These are phyloP conservation scores for Sherardia arvensis DNA, from an alignment of 257 asterid genomes.

Conservation along the genomic window DNA sequence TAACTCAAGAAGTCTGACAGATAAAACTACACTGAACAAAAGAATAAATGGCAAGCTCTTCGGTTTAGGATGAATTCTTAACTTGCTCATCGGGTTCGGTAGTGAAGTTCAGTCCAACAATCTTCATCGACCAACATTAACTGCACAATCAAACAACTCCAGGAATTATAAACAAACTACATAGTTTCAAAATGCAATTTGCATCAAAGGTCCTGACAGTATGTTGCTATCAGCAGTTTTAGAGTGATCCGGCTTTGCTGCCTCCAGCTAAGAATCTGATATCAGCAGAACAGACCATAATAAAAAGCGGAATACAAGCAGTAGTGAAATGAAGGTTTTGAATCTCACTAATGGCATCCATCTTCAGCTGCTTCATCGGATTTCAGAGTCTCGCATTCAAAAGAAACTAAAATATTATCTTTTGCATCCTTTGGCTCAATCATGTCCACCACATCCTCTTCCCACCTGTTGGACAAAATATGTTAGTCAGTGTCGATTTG, in stretches of 20 bases:
- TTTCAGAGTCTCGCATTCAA: slow-evolving; percentile 90
- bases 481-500: neutral
- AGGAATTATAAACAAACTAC: neutral
- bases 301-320: neutral
- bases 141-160: slow-evolving; percentile 37
- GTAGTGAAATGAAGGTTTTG: neutral
- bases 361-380: slow-evolving; percentile 86
- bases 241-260: too few relatives aligned
- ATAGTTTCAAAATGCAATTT: neutral
- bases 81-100: slow-evolving; percentile 33
- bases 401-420: slow-evolving; percentile 43
- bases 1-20: neutral
- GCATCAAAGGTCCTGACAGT: neutral
- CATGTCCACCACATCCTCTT: slow-evolving; percentile 78
- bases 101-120: slow-evolving; percentile 54
- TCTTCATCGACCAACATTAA: slow-evolving; percentile 80
- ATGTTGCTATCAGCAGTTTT: neutral
- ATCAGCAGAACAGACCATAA: neutral
- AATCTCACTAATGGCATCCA: slow-evolving; percentile 81
- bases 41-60: neutral
- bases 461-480: slow-evolving; percentile 60
- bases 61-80: slow-evolving; percentile 10
- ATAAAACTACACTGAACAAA: too few relatives aligned
- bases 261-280: neutral
- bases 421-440: slow-evolving; percentile 61